Percentiles rank a stretch among this genome's conserved stretches.
Conservation (phyloP, 169 alveolate genomes). For the Cryptosporidium sp. region DNA sequence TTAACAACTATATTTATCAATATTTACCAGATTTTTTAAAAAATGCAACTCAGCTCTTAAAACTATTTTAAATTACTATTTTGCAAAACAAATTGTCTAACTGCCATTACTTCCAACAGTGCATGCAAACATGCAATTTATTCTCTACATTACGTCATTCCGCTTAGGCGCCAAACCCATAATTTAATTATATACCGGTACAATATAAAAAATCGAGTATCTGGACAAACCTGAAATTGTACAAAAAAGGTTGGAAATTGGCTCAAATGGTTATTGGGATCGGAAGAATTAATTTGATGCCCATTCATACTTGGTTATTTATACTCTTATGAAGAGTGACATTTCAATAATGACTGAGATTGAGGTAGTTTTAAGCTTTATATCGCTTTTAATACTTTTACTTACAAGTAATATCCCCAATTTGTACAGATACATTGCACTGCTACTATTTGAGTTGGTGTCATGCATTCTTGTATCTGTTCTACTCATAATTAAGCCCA, state of each 20-base stretch:
- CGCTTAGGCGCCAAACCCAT: background rate
- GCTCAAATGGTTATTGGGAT: background rate
- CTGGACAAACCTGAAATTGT: background rate
- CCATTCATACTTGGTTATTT: background rate
- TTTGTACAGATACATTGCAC: conserved; percentile 22
- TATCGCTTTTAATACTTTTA: background rate
- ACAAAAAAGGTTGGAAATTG: background rate
- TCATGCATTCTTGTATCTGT: conserved; percentile 14
- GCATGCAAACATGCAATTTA: conserved; percentile 30
- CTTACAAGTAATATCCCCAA: background rate
- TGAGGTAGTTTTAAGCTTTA: background rate
- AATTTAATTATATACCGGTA: background rate
- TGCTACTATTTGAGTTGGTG: background rate
- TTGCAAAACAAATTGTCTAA: background rate
- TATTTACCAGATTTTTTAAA: background rate
- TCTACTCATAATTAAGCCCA: background rate
- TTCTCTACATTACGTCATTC: conserved; percentile 23
- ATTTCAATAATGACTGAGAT: background rate
- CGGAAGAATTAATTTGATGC: background rate
- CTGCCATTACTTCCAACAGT: background rate
- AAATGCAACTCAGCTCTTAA: background rate
- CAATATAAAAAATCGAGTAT: background rate
- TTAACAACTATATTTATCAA: background rate
- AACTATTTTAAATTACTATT: background rate
- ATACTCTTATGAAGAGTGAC: background rate